Evolutionary conservation across 2,329 filamentous ascomycete species (phyloP).

Genomic region (Trichoderma arundinaceum): DNA sequence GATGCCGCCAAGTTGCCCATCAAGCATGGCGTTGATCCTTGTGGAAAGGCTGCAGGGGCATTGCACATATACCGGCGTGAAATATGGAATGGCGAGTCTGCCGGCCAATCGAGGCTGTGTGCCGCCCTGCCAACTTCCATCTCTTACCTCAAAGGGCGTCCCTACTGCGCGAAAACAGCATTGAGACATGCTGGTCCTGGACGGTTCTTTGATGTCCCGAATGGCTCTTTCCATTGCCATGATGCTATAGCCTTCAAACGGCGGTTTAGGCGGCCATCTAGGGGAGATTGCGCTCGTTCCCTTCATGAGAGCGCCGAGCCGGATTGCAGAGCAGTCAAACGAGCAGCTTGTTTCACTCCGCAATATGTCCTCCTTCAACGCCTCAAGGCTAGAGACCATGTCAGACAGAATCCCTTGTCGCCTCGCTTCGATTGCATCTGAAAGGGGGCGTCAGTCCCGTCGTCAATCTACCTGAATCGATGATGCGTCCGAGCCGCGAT

Average conservation of each 20-base stretch:
- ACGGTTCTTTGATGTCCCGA: background rate
- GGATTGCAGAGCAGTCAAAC: background rate
- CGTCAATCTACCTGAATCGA: too few species aligned
- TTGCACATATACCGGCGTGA: too few species aligned
- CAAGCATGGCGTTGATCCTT: too few species aligned
- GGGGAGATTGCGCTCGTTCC: background rate
- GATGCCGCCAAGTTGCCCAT: too few species aligned
- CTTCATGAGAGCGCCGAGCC: background rate
- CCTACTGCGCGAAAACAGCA: background rate
- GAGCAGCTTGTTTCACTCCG: background rate
- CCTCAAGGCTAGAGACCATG: background rate
- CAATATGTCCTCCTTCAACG: background rate
- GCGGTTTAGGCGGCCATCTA: background rate
- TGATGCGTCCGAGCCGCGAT: too few species aligned
- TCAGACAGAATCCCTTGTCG: background rate
- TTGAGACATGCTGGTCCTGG: background rate
- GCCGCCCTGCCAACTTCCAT: too few species aligned
- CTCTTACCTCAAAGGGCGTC: too few species aligned
- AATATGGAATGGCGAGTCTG: too few species aligned
- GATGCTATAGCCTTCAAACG: constrained; percentile 2
- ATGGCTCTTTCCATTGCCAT: background rate
- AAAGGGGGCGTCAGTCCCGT: too few species aligned
- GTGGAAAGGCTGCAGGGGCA: too few species aligned
- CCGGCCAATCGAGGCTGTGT: too few species aligned
- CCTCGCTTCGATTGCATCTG: background rate